Evolutionary conservation across 495 filamentous ascomycete species (phyloP).

Genomic region (Hypoxylon cercidicola): DNA sequence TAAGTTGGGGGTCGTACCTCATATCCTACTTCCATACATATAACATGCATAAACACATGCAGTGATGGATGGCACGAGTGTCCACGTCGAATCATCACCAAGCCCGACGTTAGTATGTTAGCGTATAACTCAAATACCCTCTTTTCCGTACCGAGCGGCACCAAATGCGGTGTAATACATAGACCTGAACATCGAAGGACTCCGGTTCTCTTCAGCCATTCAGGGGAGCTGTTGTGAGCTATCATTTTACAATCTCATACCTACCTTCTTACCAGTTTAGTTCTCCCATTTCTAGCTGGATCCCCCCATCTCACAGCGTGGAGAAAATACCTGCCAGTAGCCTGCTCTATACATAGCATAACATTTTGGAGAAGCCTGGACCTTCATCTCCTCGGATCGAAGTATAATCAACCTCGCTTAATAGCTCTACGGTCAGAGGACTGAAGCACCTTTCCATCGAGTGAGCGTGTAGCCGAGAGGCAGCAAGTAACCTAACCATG

Average conservation of each 20-base stretch:
- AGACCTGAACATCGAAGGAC: neutral
- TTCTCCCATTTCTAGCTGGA: neutral
- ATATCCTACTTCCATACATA: neutral
- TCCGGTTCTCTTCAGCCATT: neutral
- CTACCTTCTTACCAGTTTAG: neutral
- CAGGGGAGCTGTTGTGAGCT: neutral
- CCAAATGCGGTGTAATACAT: neutral
- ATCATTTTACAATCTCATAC: neutral
- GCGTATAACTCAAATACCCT: neutral
- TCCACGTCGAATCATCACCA: neutral
- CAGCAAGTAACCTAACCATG: slow-evolving; percentile 19
- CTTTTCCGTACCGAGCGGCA: neutral
- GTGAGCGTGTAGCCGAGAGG: neutral
- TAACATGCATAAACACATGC: slow-evolving; percentile 1
- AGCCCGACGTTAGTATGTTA: slow-evolving; percentile 1
- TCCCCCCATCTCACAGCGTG: neutral
- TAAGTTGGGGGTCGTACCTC: too few species aligned
- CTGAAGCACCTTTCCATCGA: neutral
- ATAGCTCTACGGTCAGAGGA: neutral
- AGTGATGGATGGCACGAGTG: neutral
- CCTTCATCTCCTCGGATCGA: neutral
- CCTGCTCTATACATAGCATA: neutral
- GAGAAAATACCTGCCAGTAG: neutral
- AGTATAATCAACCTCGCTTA: neutral
- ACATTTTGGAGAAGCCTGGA: neutral